Conservation (phyloP, 2,329 filamentous ascomycete species). For the Hypomyces perniciosus region DNA sequence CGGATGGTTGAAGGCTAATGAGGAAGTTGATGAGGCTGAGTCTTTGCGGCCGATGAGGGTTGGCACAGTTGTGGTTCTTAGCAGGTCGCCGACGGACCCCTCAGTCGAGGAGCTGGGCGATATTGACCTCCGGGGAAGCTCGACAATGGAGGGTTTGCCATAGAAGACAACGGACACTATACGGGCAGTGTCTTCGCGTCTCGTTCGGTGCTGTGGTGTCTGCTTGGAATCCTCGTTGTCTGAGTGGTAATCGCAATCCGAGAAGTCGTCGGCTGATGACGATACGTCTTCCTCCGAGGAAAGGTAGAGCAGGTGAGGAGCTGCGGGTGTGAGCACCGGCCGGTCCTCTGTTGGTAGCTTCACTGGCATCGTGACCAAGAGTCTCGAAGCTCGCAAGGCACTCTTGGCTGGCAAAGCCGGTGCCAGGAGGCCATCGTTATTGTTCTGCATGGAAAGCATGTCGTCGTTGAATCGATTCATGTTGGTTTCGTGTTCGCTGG, state of each 20-base stretch:
- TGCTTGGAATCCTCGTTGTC: conserved; percentile 30
- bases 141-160: conserved; percentile 53
- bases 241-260: conserved; percentile 47
- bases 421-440: conserved; percentile 18
- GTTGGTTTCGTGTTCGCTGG: conserved; percentile 5
- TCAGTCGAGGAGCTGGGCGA: conserved; percentile 36
- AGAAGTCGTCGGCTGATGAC: conserved; percentile 55
- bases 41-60: conserved; percentile 23
- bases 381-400: conserved; percentile 41
- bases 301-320: conserved; percentile 56
- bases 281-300: conserved; percentile 62
- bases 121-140: conserved; percentile 42
- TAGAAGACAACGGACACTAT: conserved; percentile 54
- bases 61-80: conserved; percentile 28
- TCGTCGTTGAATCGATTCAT: conserved; percentile 17
- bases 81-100: conserved; percentile 20
- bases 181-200: conserved; percentile 51
- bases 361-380: conserved; percentile 27
- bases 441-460: conserved; percentile 22
- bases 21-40: conserved; percentile 29
- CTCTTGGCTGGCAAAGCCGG: conserved; percentile 48
- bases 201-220: conserved; percentile 29
- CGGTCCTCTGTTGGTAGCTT: conserved; percentile 27
- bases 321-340: conserved; percentile 31
- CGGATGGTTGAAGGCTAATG: conserved; percentile 29